Base-by-base conservation (phyloP, 306 rosid genomes). In the Medicago ruthenica region DNA sequence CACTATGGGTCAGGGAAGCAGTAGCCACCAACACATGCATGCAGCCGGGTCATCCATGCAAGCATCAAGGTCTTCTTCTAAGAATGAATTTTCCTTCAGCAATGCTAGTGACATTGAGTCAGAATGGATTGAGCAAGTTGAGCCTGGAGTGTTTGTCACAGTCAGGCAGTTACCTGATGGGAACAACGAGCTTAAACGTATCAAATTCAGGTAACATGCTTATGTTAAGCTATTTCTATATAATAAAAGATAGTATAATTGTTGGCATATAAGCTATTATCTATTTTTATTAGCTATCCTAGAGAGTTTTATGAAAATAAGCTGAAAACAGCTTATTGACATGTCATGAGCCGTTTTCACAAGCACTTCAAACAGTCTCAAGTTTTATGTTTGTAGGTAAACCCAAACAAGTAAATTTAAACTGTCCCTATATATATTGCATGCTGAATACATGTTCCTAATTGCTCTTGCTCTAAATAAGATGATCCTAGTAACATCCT, bases 121-220 rank as follows among this genome's bases (percentile, higher is more conserved):
- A 1, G 98, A 95, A 40, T 95, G 98, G 99, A 80, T 95, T 1
- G 96, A 88, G 79, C 86, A 92, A 81, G 99, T 92, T 68, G 93
- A 90, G 44, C 93, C 97, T 12, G 99, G 99, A 3, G 97, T 95
- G 1, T 92, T 85, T 73, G 84, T 95, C 21, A 95, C 99, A 0
- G 90, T 95, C 74, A 79, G 92, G 61, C 96, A 84, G 78, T 84
- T 82, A 20, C 86, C 92, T 16, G 96, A 92, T 74, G 99, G 99
- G 50, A 90, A 85, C 1, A 87, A 86, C 82, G 96, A 89, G 82
- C 92, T 95, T 58, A 91, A 97, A 15, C 97, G 99, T 65, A 91
- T 95, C 74, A 80, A 92, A 76, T 95, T 95, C 89, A 95, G 98
- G 99, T 92, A 67, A 58, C 1, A 12, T 58, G 64, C 24, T 58